phyloP scores from a whole-genome alignment of 768 basidiomycete species.

The Leccinum olivaceopallidum region DNA sequence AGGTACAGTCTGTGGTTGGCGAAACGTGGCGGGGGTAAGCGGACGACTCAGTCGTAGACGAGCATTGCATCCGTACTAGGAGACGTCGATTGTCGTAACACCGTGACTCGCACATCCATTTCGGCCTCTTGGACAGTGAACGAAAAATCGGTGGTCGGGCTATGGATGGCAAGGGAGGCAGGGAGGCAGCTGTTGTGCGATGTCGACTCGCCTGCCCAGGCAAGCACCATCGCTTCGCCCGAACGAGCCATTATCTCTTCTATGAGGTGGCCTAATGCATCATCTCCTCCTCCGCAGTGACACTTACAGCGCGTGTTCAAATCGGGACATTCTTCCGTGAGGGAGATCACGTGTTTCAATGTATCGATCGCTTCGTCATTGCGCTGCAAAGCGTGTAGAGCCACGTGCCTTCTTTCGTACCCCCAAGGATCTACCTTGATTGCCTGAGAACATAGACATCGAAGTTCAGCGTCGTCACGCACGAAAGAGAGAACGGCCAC shows the following conservation, averaged over 20 bases:
- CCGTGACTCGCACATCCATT: neutral
- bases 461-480: neutral
- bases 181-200: constrained; percentile 20
- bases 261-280: constrained; percentile 14
- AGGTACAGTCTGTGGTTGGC: constrained; percentile 6
- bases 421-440: constrained; percentile 2
- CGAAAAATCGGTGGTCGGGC: neutral
- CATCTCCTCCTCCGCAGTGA: constrained; percentile 8
- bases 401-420: constrained; percentile 7
- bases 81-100: neutral
- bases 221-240: constrained; percentile 8
- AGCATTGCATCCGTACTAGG: neutral
- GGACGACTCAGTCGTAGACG: neutral
- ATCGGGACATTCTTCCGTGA: neutral
- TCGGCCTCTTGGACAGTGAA: neutral
- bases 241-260: constrained; percentile 14
- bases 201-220: constrained; percentile 13
- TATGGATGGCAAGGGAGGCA: constrained; percentile 1
- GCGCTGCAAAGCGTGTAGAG: neutral
- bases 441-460: neutral
- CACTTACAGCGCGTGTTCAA: neutral
- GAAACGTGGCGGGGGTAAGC: constrained; percentile 5
- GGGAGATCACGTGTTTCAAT: constrained; percentile 3
- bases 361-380: neutral
- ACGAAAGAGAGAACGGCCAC: neutral